These are phyloP conservation scores for Cucurbita pepo DNA, from an alignment of 306 rosid species.

Conservation along the genomic window DNA sequence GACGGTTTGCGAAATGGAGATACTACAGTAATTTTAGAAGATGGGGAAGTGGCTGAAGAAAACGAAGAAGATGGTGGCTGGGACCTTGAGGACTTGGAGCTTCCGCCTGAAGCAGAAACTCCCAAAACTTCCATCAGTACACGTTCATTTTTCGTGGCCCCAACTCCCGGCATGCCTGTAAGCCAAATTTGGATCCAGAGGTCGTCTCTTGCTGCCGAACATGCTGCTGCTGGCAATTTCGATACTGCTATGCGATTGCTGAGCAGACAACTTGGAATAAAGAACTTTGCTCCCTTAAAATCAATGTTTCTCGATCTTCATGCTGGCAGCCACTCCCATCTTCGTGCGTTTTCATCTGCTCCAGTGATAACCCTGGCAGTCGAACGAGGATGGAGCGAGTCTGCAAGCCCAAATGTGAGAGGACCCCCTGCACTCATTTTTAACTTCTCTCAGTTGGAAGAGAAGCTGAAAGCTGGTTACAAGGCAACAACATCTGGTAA, in stretches of 20 bases:
- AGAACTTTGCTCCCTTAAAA: conserved; percentile 59
- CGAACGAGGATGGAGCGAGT: conserved; percentile 78
- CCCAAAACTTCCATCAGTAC: conserved; percentile 47
- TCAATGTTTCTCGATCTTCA: conserved; percentile 70
- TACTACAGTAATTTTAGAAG: conserved; percentile 39
- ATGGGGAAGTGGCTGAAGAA: conserved; percentile 49
- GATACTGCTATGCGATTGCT: conserved; percentile 88
- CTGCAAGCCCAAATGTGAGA: conserved; percentile 67
- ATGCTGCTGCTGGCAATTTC: conserved; percentile 85
- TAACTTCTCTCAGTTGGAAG: conserved; percentile 67
- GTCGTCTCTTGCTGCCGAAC: conserved; percentile 93
- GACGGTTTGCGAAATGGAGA: conserved; percentile 60
- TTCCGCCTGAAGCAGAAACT: conserved; percentile 72
- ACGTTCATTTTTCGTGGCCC: conserved; percentile 54
- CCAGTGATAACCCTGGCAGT: conserved; percentile 62
- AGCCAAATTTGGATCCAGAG: conserved; percentile 83
- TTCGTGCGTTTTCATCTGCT: conserved; percentile 64
- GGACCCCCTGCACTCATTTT: conserved; percentile 66
- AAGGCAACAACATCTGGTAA: conserved; percentile 71
- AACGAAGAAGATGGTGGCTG: conserved; percentile 78
- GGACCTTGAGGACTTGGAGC: conserved; percentile 84
- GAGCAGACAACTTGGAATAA: conserved; percentile 77
- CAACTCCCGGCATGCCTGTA: conserved; percentile 85
- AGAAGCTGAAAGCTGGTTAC: conserved; percentile 78
- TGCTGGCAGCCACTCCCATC: conserved; percentile 58